phyloP scores from a whole-genome alignment of 2,329 filamentous ascomycete genomes.

The Penicillium sp. region DNA sequence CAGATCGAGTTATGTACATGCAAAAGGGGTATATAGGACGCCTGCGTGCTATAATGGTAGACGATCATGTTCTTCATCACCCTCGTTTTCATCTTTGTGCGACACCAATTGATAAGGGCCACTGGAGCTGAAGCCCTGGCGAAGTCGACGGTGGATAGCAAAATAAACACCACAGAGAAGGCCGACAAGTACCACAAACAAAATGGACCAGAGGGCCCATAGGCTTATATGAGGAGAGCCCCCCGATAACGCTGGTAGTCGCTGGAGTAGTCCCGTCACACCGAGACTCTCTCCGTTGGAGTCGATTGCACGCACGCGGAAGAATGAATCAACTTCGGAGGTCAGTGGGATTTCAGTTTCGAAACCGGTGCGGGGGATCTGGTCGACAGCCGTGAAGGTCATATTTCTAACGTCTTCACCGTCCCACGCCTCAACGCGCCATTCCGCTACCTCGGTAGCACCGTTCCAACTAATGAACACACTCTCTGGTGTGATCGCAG shows the following conservation, averaged over 20 bases:
- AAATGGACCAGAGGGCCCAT: conserved; percentile 6
- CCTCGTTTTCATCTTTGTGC: conserved; percentile 11
- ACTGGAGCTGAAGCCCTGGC: not conserved
- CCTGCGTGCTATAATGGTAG: conserved; percentile 11
- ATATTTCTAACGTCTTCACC: conserved; percentile 9
- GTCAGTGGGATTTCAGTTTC: conserved; percentile 16
- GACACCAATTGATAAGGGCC: conserved; percentile 9
- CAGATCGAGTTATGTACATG: conserved; percentile 3
- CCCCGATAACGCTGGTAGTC: not conserved
- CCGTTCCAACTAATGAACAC: conserved; percentile 33
- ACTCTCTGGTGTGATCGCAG: conserved; percentile 11
- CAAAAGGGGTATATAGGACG: conserved; percentile 6
- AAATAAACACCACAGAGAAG: conserved; percentile 12
- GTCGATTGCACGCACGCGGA: conserved; percentile 18
- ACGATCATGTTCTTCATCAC: conserved; percentile 2
- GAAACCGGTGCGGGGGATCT: conserved; percentile 17
- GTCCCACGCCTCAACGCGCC: conserved; percentile 21
- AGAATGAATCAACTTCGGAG: conserved; percentile 10
- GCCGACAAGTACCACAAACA: conserved; percentile 6
- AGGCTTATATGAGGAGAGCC: not conserved
- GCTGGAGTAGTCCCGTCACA: conserved; percentile 14
- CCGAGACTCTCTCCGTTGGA: conserved; percentile 17
- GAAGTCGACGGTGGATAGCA: conserved; percentile 5
- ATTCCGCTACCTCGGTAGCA: conserved; percentile 28
- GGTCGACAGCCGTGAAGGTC: conserved; percentile 11